Evolutionary conservation across 495 filamentous ascomycete genomes (phyloP), one percentile per base, ranked within the genome.

Genomic region (Tuber magnatum): DNA sequence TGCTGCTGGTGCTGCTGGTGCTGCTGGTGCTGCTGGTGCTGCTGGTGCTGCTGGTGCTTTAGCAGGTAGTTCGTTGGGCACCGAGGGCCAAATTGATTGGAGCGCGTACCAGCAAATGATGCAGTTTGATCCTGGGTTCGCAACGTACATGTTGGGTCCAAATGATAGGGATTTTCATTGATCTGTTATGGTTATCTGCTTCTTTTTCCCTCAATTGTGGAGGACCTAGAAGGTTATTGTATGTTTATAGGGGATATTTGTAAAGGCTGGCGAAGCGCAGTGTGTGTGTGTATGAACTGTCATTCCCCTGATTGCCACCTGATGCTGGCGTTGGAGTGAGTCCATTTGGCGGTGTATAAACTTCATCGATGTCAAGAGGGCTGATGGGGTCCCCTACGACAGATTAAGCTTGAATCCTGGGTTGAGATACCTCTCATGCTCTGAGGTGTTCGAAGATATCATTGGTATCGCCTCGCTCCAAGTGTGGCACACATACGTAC

Each of bases 31-130:
- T n/a, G n/a, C n/a, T n/a, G n/a, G n/a, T n/a, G 68, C 12, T 46
- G 73, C 35, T 22, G 46, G 44, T 12, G 16, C 72, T 28, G 22
- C 69, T 38, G 69, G 72, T 28, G n/a, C 70, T 22, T 65, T 5
- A 35, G 14, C 56, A 35, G 28, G 56, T 14, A 35, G 32, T 35
- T 65, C 56, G 56, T 35, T 65, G 56, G 42, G 61, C 32, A n/a
- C 24, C 20, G 74, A 78, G 12, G 69, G 78, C 16, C 79, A 77
- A 32, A 80, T 81, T 18, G 79, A 81, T 75, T 81, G 80, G 80
- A 76, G 81, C 69, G 80, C 70, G 51, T 75, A 81, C 56, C 80
- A 81, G 48, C 80, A 81, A 43, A 75, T 81, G 69, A 71, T 79
- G 73, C 80, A 81, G 22, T 81, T 81, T 71, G 78, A 80, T 70